Evolutionary conservation across 148 eudicot species (phyloP).

Genomic region (Beta vulgaris): DNA sequence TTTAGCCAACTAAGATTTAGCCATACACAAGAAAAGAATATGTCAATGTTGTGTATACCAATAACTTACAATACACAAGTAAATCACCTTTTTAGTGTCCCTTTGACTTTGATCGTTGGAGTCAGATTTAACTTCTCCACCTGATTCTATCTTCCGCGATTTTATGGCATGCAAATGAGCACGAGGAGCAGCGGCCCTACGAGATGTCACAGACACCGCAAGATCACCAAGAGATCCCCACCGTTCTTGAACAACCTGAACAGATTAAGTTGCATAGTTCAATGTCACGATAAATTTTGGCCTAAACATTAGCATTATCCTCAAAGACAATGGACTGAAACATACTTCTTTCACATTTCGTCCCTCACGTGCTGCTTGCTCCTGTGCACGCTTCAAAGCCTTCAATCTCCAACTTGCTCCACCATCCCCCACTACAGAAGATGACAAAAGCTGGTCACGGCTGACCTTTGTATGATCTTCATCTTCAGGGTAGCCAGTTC

Average conservation of each 20-base stretch:
- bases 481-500: constrained; percentile 79
- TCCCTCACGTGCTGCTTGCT: constrained; percentile 93
- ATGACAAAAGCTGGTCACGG: constrained; percentile 44
- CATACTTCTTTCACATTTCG: constrained; percentile 63
- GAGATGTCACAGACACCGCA: constrained; percentile 80
- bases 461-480: constrained; percentile 38
- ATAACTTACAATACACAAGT: background rate
- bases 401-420: constrained; percentile 99
- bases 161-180: constrained; percentile 86
- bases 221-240: constrained; percentile 92
- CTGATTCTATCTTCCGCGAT: constrained; percentile 51
- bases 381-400: constrained; percentile 89
- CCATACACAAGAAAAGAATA: background rate
- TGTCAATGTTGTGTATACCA: background rate
- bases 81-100: constrained; percentile 47
- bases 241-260: constrained; percentile 86
- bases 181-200: constrained; percentile 75
- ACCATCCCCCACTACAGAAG: constrained; percentile 88
- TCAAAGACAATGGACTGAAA: constrained; percentile 4
- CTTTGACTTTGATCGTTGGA: constrained; percentile 36
- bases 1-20: too few relatives aligned
- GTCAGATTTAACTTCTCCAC: constrained; percentile 39
- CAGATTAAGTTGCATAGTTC: constrained; percentile 7
- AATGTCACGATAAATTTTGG: background rate
- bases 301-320: background rate